phyloP scores from a whole-genome alignment of 2,329 filamentous ascomycete species.

The Aspergillus fumigatus region DNA sequence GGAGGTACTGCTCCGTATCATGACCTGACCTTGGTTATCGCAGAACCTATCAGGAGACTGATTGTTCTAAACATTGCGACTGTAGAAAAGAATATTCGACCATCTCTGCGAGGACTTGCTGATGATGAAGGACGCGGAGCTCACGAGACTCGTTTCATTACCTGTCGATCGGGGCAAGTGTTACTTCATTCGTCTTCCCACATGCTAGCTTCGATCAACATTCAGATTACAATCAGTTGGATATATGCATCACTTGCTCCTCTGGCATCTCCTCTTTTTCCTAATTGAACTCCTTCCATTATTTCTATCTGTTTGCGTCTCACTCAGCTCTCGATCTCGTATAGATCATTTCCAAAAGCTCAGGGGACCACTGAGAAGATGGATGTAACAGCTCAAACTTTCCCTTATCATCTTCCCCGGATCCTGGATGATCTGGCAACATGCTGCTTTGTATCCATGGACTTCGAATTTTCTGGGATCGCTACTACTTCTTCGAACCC shows the following conservation, averaged over 20 bases:
- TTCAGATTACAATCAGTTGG: background rate
- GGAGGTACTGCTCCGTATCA: no score
- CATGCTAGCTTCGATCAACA: background rate
- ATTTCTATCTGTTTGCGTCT: background rate
- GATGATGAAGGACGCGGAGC: background rate
- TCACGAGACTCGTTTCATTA: background rate
- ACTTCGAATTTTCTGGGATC: conserved; percentile 65
- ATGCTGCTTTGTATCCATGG: conserved; percentile 59
- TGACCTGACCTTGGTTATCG: background rate
- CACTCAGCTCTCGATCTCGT: background rate
- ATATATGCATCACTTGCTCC: background rate
- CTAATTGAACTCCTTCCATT: background rate
- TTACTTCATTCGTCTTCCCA: background rate
- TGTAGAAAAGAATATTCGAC: background rate
- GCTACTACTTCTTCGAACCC: conserved; percentile 37
- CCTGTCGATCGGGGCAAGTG: background rate
- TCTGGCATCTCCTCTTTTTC: background rate
- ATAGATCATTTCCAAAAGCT: background rate
- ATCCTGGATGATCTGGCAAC: conserved; percentile 56
- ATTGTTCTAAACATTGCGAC: background rate
- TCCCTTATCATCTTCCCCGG: conserved; percentile 48
- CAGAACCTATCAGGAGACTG: background rate
- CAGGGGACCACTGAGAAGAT: conserved; percentile 33
- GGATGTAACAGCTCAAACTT: conserved; percentile 53
- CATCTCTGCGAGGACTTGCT: background rate